Evolutionary conservation across 169 alveolate genomes (phyloP), one percentile per base, ranked within the genome.

Genomic region (Plasmodium malariae): DNA sequence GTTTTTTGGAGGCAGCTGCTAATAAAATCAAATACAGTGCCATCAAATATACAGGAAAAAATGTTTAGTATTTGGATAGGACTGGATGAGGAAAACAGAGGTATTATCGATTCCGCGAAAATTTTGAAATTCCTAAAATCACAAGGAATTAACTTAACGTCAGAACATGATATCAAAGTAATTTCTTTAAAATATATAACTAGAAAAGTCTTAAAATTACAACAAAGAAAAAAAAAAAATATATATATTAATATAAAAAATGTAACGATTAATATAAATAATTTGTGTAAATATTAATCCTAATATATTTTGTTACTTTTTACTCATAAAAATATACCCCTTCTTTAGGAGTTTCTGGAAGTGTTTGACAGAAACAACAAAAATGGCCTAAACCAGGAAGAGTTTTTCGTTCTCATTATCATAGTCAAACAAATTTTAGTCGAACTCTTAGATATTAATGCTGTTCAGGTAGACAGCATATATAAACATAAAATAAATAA

Each of bases 341-440:
- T 70, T 24, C 28, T 65, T 70, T 32, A 88, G 93, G 89, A 88
- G 54, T 88, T 88, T 45, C 51, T 88, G 89, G 91, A 88, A 30
- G 89, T 88, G 34, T 88, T 88, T 63, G 93, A 88, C 63, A 78
- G 94, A 51, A 74, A 63, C 45, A 67, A 73, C 28, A 88, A 80
- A 68, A 92, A 89, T 26, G 95, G 95, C 5, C 67, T 93, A 70
- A 89, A 92, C 71, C 92, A 88, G 36, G 95, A 92, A 55, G 95
- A 92, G 51, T 92, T 92, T 71, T 92, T 80, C 54, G 92, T 89
- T 24, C 86, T 92, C 86, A 78, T 85, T 30, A 72, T 85, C 28
- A 89, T 92, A 28, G 93, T 92, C 21, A 87, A 92, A 76, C 95
- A 92, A 68, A 74, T 92, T 34, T 91, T 92, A 48, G 87, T 87